Evolutionary conservation across 1,284 basidiomycete genomes (phyloP), one percentile per base, ranked within the genome.

Genomic region (Vanrija pseudolonga): DNA sequence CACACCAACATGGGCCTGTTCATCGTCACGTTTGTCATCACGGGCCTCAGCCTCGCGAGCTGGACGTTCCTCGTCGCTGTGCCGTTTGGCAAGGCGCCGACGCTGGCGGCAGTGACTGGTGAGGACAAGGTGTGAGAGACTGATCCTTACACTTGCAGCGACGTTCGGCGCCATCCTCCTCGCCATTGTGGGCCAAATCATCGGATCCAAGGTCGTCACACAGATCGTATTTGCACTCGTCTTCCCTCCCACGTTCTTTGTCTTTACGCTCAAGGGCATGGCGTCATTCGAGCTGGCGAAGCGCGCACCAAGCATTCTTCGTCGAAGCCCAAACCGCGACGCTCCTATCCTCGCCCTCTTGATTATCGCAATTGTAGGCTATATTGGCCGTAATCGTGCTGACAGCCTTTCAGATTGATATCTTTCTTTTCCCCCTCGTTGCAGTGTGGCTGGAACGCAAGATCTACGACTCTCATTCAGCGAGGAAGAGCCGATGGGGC

Each of bases 221-320:
- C 62, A 67, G 51, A 50, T 65, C 23, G 76, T 88, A 28, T 85
- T 86, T 63, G 82, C 85, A 0, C 65, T 90, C 47, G 71, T 90
- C 38, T 88, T 89, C 67, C 88, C 88, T 0, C 85, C 88, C 0
- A 81, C 82, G 12, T 89, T 84, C 69, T 89, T 86, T 63, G 80
- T 88, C 17, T 89, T 88, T 61, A 82, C 83, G n/a, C 81, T 84
- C 22, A 80, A 85, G 44, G 81, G 81, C 2, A 81, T 88, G 4
- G 81, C 82, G 51, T 84, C 85, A 7, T 90, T 81, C 62, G 88
- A 90, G 70, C 80, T 80, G 45, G 73, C 83, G 49, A 76, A 79
- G 41, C 67, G 81, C 41, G 68, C 81, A 3, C 83, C 85, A 0
- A 78, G 83, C 58, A 64, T 82, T 2, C 53, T 84, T 11, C 76